Base-by-base conservation (phyloP, 306 rosid genomes). In the Begonia peltatifolia region DNA sequence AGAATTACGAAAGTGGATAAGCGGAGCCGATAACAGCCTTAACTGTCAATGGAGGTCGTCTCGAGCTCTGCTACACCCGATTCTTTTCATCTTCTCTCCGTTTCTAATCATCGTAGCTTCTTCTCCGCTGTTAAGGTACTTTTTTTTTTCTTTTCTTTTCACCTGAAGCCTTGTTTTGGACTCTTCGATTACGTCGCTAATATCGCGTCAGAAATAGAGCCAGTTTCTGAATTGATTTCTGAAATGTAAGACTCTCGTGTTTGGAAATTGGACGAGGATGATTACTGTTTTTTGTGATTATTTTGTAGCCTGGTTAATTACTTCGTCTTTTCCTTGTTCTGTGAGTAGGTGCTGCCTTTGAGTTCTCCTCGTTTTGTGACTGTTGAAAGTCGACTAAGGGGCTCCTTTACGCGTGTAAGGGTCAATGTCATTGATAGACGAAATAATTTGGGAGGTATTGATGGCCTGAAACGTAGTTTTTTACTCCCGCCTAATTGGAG, bases 11-110 rank as follows among this genome's bases (percentile, higher is more conserved):
- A 7, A 30, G 38, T 2, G 38, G 38, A 30, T 30, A 30, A 30
- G 38, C 5, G 6, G 38, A 30, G 38, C 38, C 38, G 38, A 30
- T 30, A 30, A 30, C 38, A 30, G 38, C 38, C 38, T 30, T 30
- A 30, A 30, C 38, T 30, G 56, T 53, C 69, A 44, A 87, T 80
- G 96, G 90, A 76, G 66, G 53, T 72, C 57, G 65, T 78, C 63
- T 65, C 77, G 14, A 66, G 61, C 71, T 76, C 77, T 48, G 59
- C 74, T 35, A 44, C 62, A 57, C 47, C 76, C 68, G 71, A 71
- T 64, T 78, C 67, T 6, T 56, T 64, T 36, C 57, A 66, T 54
- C 68, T 56, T 61, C n/a, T 50, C 46, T 66, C 63, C 55, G 46
- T n/a, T 48, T 52, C 17, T 10, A 42, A 50, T 12, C 46, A 53